Evolutionary conservation across 164 flowering plant genomes (phyloP), one percentile per base, ranked within the genome.

Genomic region (Tetracentron sinense): DNA sequence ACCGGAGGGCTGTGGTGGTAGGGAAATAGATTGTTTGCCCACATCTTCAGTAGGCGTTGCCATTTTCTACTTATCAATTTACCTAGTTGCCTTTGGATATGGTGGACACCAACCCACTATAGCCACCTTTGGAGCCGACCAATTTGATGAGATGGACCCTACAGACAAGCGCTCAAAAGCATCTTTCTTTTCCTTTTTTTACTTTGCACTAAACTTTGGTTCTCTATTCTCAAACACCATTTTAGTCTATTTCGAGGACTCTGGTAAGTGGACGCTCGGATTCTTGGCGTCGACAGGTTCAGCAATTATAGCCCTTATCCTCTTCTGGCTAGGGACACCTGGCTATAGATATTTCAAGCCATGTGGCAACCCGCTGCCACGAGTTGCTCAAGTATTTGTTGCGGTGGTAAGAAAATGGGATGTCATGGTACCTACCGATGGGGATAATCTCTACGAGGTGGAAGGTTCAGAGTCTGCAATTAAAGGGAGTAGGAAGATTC

Each of bases 121-220:
- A n/a, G 98, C 96, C 46, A 93, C 98, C 4, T 82, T 93, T 26
- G 98, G 98, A 21, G 80, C 96, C 0, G 98, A 93, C 64, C 98
- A 93, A 58, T 87, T 90, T 25, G 88, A 83, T 55, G 96, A 79
- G 16, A 15, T 67, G 2, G 61, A 78, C 55, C 80, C 84, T 0
- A 74, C 63, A 20, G 74, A 73, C 8, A 62, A 10, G 29, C 29
- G 0, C 3, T 72, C 89, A 0, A 87, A 81, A 58, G 70, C 69
- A 6, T 77, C 74, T 10, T 93, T 90, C 79, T 90, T 90, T 30
- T 68, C 82, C 69, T 87, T 80, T 66, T 93, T 90, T 61, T 93
- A 93, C 79, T 85, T 90, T 31, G 86, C 92, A 7, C 80, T 93
- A 33, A 90, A 93, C 30, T 51, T 69, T 11, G 97, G 98, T 0